A percentile compares a stretch with the other conserved stretches of the same genome.
Evolutionary conservation across 2,329 filamentous ascomycete species (phyloP).

Genomic region (Fusarium sp.): DNA sequence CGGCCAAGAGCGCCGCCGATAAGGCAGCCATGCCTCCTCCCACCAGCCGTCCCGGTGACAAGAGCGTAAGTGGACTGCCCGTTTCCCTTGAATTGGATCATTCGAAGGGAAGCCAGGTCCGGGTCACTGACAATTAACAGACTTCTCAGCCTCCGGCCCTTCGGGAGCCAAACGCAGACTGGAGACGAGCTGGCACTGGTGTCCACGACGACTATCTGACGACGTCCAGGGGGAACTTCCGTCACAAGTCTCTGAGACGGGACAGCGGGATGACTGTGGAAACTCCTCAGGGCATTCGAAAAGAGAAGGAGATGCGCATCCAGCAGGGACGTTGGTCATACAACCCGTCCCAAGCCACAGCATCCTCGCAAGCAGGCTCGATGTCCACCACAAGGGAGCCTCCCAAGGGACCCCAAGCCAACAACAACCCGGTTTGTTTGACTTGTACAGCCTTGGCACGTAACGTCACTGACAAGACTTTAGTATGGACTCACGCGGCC

Average conservation of each 20-base stretch:
- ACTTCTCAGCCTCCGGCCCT: neutral
- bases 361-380: neutral
- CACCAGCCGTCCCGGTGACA: neutral
- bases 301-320: neutral
- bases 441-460: too few species aligned
- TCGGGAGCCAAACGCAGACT: neutral
- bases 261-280: slow-evolving; percentile 3
- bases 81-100: neutral
- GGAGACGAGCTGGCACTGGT: neutral
- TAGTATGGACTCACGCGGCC: slow-evolving; percentile 10
- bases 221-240: neutral
- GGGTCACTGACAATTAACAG: neutral
- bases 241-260: slow-evolving; percentile 20
- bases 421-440: neutral
- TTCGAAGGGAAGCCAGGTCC: neutral
- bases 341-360: neutral
- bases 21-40: neutral
- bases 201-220: slow-evolving; percentile 15
- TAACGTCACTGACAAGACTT: neutral
- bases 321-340: neutral
- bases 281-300: slow-evolving; percentile 3
- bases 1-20: neutral
- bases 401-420: neutral
- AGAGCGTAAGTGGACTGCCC: neutral
- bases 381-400: too few species aligned